phyloP scores from a whole-genome alignment of 441 rosid genomes.

The Manihot esculenta region DNA sequence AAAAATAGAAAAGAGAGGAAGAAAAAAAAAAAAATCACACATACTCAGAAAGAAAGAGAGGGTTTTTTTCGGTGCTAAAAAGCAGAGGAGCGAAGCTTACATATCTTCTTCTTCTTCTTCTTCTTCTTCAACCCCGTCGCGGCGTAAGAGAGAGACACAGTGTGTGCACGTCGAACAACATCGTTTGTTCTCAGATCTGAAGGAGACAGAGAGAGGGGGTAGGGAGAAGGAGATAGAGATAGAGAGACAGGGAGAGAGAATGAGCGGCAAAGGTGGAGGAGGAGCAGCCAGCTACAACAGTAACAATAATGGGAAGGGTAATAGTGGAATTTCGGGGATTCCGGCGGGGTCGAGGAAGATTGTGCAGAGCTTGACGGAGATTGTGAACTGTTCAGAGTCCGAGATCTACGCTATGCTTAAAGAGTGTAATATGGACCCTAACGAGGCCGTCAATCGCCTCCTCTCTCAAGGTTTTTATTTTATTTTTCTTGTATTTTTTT shows the following conservation, averaged over 20 bases:
- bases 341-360: slow-evolving; percentile 82
- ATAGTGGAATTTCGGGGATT: slow-evolving; percentile 57
- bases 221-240: slow-evolving; percentile 38
- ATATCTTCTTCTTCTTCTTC: slow-evolving; percentile 12
- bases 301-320: slow-evolving; percentile 40
- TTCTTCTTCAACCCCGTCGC: slow-evolving; percentile 10
- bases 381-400: slow-evolving; percentile 77
- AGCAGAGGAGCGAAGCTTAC: slow-evolving; percentile 1
- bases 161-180: background rate
- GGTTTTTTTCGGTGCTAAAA: slow-evolving; percentile 24
- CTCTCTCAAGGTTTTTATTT: slow-evolving; percentile 68
- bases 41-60: background rate
- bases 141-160: background rate
- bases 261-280: slow-evolving; percentile 61
- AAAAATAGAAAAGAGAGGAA: background rate
- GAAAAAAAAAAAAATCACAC: background rate
- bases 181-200: slow-evolving; percentile 41
- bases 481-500: background rate
- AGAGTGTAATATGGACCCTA: slow-evolving; percentile 99
- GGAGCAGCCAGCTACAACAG: slow-evolving; percentile 33
- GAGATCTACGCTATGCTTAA: slow-evolving; percentile 97
- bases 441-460: slow-evolving; percentile 95
- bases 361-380: slow-evolving; percentile 94
- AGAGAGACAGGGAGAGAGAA: slow-evolving; percentile 41
- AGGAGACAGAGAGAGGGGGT: slow-evolving; percentile 38